phyloP scores from a whole-genome alignment of 2,329 filamentous ascomycete genomes.

The Neurospora sp. region DNA sequence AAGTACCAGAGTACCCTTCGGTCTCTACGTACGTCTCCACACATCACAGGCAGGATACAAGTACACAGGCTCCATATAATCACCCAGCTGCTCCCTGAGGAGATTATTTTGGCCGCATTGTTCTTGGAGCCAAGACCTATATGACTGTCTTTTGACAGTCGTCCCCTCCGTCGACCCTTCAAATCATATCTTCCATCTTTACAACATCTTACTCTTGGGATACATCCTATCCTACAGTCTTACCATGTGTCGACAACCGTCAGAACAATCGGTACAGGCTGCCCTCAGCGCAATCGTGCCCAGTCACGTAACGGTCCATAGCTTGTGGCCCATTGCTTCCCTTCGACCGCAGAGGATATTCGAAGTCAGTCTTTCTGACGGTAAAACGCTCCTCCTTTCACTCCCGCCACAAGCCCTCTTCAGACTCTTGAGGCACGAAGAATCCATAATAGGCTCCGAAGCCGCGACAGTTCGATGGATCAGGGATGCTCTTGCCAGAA shows the following conservation, averaged over 20 bases:
- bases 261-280: conserved; percentile 25
- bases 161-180: neutral
- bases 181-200: neutral
- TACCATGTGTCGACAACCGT: conserved; percentile 26
- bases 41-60: neutral
- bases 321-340: conserved; percentile 25
- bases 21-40: neutral
- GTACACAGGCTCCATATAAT: neutral
- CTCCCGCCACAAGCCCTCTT: conserved; percentile 32
- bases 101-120: neutral
- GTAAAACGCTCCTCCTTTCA: conserved; percentile 30
- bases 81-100: neutral
- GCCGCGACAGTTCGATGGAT: conserved; percentile 37
- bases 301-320: conserved; percentile 23
- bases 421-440: conserved; percentile 37
- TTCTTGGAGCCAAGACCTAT: neutral
- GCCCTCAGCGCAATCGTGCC: conserved; percentile 23
- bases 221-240: neutral
- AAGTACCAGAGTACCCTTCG: neutral
- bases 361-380: conserved; percentile 32
- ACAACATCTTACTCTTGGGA: neutral
- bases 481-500: conserved; percentile 14
- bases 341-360: conserved; percentile 32
- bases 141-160: neutral
- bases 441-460: conserved; percentile 33